Percentiles rank a stretch among this genome's conserved stretches.
These are phyloP conservation scores for Glutinoglossum americanum DNA, from an alignment of 495 filamentous ascomycete species.

Conservation along the genomic window DNA sequence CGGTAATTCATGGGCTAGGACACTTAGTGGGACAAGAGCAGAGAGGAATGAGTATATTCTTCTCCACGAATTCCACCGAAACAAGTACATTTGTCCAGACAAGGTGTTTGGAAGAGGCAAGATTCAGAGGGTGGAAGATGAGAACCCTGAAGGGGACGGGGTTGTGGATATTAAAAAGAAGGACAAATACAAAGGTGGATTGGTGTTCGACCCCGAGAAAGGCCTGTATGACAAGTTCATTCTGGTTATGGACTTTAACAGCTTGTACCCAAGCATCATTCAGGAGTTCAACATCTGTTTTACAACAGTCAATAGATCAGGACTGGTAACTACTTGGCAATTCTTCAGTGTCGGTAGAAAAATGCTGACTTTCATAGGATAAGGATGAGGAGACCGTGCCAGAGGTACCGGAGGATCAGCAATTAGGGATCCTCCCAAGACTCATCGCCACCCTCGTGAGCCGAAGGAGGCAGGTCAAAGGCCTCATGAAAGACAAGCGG, in stretches of 20 bases:
- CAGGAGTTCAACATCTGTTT: constrained; percentile 99
- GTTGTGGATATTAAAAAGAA: constrained; percentile 67
- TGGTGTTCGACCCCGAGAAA: constrained; percentile 95
- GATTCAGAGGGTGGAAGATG: constrained; percentile 36
- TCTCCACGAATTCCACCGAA: constrained; percentile 83
- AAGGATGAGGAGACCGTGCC: constrained; percentile 67
- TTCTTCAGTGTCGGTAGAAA: background rate
- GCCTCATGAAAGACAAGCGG: constrained; percentile 80
- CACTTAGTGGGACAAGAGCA: constrained; percentile 80
- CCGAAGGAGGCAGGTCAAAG: constrained; percentile 77
- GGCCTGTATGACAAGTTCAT: constrained; percentile 93
- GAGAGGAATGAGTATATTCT: constrained; percentile 99
- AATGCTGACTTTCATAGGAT: constrained; percentile 11
- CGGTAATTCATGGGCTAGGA: constrained; percentile 95
- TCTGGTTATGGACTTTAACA: constrained; percentile 99
- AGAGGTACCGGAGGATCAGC: constrained; percentile 43
- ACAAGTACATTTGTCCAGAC: constrained; percentile 95
- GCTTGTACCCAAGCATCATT: constrained; percentile 93
- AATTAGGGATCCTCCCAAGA: constrained; percentile 64
- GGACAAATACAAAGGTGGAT: constrained; percentile 94
- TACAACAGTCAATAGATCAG: constrained; percentile 69
- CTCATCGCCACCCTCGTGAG: constrained; percentile 81
- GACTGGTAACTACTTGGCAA: constrained; percentile 26
- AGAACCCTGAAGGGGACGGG: constrained; percentile 53
- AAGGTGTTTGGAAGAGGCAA: constrained; percentile 56